Base-by-base conservation (phyloP, 192 early-diverging fungal genomes). In the Backusella morwellensis region DNA sequence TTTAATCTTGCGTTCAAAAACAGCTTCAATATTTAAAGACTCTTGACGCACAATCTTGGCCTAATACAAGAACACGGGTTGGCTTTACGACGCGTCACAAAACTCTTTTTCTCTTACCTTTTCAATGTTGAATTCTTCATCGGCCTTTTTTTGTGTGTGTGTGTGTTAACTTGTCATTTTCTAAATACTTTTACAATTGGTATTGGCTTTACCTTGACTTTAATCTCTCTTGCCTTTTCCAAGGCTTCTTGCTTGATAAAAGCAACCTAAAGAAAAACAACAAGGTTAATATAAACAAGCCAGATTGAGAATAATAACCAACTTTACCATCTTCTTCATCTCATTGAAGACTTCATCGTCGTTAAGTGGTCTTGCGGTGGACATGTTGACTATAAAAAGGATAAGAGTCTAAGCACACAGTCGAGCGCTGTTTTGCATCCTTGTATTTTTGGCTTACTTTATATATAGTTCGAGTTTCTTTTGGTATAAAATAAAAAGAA, bases 111-210 rank as follows among this genome's bases (percentile, higher is more conserved):
- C 1, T 35, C 41, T 66, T 78, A 90, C 90, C 90, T 96, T 96
- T 88, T 99, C 98, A 88, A 99, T 99, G 87, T 99, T 99, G 90
- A 98, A 99, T 80, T 99, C 98, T 78, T 99, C 98, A 84, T 99
- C 97, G 68, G 98, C 98, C 93, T 95, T 78, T 21, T 40, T 21
- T 68, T 32, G 2, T 32, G 29, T 32, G 32, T 32, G 32, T 32
- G 52, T 26, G 35, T 59, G 12, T 21, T 15, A 34, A 35, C 11
- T 23, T 38, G 35, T 23, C 36, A 23, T 5, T 42, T 36, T 76
- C 2, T 69, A 29, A 35, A 7, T 50, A 15, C 32, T 34, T 36
- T 66, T n/a, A 12, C 23, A 41, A 3, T 44, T 74, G 2, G 74
- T 40, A 11, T 40, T 40, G 38, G 2, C 1, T 75, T 73, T 72